Conservation (phyloP, 2,329 filamentous ascomycete species). For the Fusarium algeriense region DNA sequence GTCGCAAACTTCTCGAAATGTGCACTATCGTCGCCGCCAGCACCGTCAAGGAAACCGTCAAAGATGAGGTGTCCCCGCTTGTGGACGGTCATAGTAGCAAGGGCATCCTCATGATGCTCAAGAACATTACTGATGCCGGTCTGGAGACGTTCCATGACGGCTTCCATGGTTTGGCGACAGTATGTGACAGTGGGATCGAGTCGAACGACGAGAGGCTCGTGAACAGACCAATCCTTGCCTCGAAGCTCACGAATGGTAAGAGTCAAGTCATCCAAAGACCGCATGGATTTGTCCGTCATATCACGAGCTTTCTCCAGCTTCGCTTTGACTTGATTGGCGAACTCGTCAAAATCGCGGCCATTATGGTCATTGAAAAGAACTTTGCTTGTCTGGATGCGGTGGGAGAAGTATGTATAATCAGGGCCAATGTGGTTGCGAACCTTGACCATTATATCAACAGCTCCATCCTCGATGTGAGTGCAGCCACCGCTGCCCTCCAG, state of each 20-base stretch:
- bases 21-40: slow-evolving; percentile 51
- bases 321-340: slow-evolving; percentile 56
- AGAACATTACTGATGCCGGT: slow-evolving; percentile 63
- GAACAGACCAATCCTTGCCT: slow-evolving; percentile 60
- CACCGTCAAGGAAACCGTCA: slow-evolving; percentile 47
- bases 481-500: slow-evolving; percentile 55
- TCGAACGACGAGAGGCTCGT: slow-evolving; percentile 60
- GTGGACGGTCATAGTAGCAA: slow-evolving; percentile 60
- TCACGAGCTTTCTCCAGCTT: slow-evolving; percentile 55
- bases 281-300: slow-evolving; percentile 57
- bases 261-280: slow-evolving; percentile 61
- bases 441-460: slow-evolving; percentile 60
- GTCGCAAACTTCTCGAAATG: slow-evolving; percentile 50
- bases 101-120: slow-evolving; percentile 59
- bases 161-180: slow-evolving; percentile 60
- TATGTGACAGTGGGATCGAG: slow-evolving; percentile 58
- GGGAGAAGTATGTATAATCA: slow-evolving; percentile 58
- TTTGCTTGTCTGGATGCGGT: slow-evolving; percentile 58
- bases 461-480: slow-evolving; percentile 58
- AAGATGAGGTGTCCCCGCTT: slow-evolving; percentile 66
- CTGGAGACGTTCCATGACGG: slow-evolving; percentile 64
- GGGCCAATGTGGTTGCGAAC: slow-evolving; percentile 65
- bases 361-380: slow-evolving; percentile 60
- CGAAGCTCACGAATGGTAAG: slow-evolving; percentile 61
- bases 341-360: slow-evolving; percentile 58